Conservation (phyloP, 139 green algal genomes). For the Coelastrella sp. region DNA sequence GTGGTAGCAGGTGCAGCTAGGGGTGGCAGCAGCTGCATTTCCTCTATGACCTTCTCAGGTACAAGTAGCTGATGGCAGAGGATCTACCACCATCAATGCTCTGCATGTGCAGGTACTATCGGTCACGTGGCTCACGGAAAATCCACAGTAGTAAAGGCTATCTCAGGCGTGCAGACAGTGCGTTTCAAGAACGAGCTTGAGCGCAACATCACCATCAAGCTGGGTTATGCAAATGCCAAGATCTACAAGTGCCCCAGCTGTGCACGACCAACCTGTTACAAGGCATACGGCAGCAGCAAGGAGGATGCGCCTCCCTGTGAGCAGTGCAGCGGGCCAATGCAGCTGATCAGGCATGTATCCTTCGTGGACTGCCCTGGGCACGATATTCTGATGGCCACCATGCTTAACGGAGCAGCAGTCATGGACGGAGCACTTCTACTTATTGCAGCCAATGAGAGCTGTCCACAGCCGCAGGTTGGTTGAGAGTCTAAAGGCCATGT, state of each 20-base stretch:
- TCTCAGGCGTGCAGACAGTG: constrained; percentile 99
- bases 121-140: constrained; percentile 99
- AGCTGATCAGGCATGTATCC: constrained; percentile 96
- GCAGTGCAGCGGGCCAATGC: constrained; percentile 79
- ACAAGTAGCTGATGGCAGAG: not conserved
- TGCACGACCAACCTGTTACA: constrained; percentile 88
- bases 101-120: constrained; percentile 89
- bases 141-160: constrained; percentile 99
- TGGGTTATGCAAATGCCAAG: constrained; percentile 97
- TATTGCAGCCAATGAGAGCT: constrained; percentile 98
- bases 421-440: constrained; percentile 99
- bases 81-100: not conserved
- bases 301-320: constrained; percentile 69
- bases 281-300: constrained; percentile 92
- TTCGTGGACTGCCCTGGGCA: constrained; percentile 99
- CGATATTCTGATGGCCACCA: constrained; percentile 99
- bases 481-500: too few relatives aligned
- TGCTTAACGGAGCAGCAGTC: constrained; percentile 99
- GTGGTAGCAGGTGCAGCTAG: not conserved
- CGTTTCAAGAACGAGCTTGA: constrained; percentile 99
- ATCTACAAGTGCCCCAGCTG: constrained; percentile 95
- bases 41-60: not conserved
- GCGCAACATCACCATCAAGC: constrained; percentile 99
- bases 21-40: not conserved
- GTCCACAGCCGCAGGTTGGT: constrained; percentile 94